These are phyloP conservation scores for Tephrocybe sp. DNA, from an alignment of 768 basidiomycete genomes.

Conservation along the genomic window DNA sequence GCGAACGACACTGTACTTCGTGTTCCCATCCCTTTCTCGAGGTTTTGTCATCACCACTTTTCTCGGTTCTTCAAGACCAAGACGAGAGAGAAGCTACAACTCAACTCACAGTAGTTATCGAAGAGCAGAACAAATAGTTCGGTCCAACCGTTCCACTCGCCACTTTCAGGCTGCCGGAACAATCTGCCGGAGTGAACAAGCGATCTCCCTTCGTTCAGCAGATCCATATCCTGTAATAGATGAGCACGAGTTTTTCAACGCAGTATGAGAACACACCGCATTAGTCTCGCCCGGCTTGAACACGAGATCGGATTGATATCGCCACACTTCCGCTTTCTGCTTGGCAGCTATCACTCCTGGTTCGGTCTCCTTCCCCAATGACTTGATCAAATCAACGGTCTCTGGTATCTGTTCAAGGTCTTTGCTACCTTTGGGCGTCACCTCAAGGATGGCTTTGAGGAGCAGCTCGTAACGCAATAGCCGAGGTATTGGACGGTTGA, in stretches of 20 bases:
- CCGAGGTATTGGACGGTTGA: slow-evolving; percentile 88
- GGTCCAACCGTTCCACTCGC: slow-evolving; percentile 85
- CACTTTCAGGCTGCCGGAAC: slow-evolving; percentile 82
- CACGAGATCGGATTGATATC: slow-evolving; percentile 71
- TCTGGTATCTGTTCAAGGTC: slow-evolving; percentile 80
- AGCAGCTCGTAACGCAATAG: slow-evolving; percentile 86
- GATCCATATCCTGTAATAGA: slow-evolving; percentile 90
- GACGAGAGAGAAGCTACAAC: neutral
- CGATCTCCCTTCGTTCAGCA: slow-evolving; percentile 77
- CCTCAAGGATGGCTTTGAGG: slow-evolving; percentile 76
- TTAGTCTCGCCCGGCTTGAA: slow-evolving; percentile 73
- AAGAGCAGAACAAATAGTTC: slow-evolving; percentile 89
- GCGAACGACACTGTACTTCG: slow-evolving; percentile 76
- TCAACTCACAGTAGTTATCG: slow-evolving; percentile 82
- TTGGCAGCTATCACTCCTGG: slow-evolving; percentile 83
- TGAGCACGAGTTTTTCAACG: too few species aligned
- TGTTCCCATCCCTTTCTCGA: slow-evolving; percentile 71
- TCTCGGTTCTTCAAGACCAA: slow-evolving; percentile 13
- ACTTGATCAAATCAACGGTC: slow-evolving; percentile 84
- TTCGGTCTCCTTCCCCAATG: slow-evolving; percentile 83
- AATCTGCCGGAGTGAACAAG: slow-evolving; percentile 83
- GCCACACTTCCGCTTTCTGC: slow-evolving; percentile 87
- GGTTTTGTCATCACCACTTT: slow-evolving; percentile 86
- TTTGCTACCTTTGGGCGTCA: slow-evolving; percentile 69
- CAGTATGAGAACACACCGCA: slow-evolving; percentile 55